Percentiles rank a stretch among this genome's conserved stretches.
Evolutionary conservation across 2,329 filamentous ascomycete species (phyloP).

Genomic region (Drechmeria coniospora): DNA sequence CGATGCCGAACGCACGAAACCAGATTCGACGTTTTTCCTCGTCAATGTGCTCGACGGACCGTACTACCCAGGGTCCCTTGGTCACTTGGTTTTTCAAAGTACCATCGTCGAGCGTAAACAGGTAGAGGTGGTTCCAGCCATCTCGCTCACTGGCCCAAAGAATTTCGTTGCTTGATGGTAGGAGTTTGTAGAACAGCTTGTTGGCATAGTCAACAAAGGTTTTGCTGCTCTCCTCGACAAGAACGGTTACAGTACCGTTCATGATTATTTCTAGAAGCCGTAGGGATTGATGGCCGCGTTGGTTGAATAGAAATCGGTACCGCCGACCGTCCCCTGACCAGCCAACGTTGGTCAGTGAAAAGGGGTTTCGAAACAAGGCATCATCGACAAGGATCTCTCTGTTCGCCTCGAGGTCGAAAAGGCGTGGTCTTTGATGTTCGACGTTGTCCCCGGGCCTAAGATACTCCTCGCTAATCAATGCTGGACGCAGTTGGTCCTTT

Average conservation of each 20-base stretch:
- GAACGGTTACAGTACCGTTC: conserved; percentile 6
- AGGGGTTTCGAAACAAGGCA: conserved; percentile 10
- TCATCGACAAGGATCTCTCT: conserved; percentile 9
- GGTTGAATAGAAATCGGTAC: conserved; percentile 14
- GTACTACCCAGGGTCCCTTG: conserved; percentile 11
- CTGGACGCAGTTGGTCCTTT: conserved; percentile 12
- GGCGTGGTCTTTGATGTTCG: conserved; percentile 9
- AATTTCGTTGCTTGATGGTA: conserved; percentile 7
- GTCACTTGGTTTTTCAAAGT: conserved; percentile 10
- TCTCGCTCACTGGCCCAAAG: conserved; percentile 15
- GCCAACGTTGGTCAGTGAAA: conserved; percentile 7
- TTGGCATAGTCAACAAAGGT: conserved; percentile 11
- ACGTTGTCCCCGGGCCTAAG: conserved; percentile 13
- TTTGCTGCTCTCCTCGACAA: conserved; percentile 11
- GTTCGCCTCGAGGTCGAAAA: conserved; percentile 9
- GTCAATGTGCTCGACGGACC: conserved; percentile 9
- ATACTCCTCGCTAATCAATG: conserved; percentile 8
- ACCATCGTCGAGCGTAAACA: conserved; percentile 6
- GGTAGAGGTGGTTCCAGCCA: conserved; percentile 14
- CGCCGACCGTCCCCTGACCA: conserved; percentile 10
- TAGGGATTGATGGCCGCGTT: conserved; percentile 11
- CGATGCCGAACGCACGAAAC: conserved; percentile 9
- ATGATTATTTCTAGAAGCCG: conserved; percentile 7
- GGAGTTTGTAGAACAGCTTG: conserved; percentile 1
- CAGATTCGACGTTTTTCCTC: conserved; percentile 7